Conservation (phyloP, 129 eudicot genomes). For the Saposhnikovia divaricata region DNA sequence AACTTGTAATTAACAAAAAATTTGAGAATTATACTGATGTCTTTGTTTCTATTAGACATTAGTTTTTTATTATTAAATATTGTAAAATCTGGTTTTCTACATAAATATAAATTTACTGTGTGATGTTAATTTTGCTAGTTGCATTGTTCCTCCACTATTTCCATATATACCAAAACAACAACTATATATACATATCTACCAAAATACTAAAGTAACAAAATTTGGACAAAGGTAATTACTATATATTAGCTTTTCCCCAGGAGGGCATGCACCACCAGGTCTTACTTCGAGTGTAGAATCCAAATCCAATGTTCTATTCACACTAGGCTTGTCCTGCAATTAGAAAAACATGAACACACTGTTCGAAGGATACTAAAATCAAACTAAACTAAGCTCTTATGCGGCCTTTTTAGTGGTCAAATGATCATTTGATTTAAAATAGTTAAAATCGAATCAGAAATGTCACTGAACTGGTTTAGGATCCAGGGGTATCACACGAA, state of each 20-base stretch:
- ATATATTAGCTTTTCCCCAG: slow-evolving; percentile 40
- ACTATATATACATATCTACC: too few relatives aligned
- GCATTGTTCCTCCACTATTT: too few relatives aligned
- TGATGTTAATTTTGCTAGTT: too few relatives aligned
- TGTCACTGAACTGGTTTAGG: slow-evolving; percentile 57
- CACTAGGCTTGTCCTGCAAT: slow-evolving; percentile 36
- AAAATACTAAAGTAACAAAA: too few relatives aligned
- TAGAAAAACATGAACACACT: background rate
- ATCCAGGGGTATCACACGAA: slow-evolving; percentile 71
- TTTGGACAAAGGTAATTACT: too few relatives aligned
- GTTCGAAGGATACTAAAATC: background rate
- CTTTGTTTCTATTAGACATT: too few relatives aligned
- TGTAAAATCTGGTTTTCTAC: too few relatives aligned
- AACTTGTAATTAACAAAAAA: too few relatives aligned
- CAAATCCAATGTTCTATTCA: slow-evolving; percentile 64
- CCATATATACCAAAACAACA: too few relatives aligned
- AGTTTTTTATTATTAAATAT: too few relatives aligned
- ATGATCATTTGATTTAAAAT: background rate
- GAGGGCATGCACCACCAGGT: slow-evolving; percentile 33
- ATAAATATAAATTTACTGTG: too few relatives aligned
- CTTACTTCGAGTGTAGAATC: slow-evolving; percentile 74
- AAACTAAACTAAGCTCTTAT: background rate
- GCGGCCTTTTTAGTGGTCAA: background rate
- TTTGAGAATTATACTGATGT: too few relatives aligned
- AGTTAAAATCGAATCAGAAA: background rate